Conservation (phyloP, 2,329 filamentous ascomycete species). For the Leptoxyphium fumago region DNA sequence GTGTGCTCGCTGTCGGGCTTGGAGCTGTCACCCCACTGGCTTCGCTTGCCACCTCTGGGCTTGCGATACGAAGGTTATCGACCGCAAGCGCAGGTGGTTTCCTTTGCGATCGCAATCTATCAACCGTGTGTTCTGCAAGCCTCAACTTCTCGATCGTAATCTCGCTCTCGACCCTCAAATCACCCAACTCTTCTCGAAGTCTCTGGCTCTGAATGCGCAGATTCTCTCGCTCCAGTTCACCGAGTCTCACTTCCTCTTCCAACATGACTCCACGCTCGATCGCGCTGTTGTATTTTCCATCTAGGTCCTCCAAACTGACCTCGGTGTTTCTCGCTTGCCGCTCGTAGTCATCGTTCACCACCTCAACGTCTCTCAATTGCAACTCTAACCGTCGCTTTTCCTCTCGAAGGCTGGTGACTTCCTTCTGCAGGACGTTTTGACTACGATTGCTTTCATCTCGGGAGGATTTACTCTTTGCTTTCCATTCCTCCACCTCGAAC, state of each 20-base stretch:
- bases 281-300: constrained; percentile 89
- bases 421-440: constrained; percentile 81
- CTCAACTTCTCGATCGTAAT: constrained; percentile 89
- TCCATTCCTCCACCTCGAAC: constrained; percentile 97
- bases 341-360: constrained; percentile 97
- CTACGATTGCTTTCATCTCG: constrained; percentile 75
- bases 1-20: constrained; percentile 79
- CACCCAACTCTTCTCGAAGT: constrained; percentile 76
- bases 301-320: constrained; percentile 88
- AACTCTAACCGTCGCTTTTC: constrained; percentile 67
- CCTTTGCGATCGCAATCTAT: constrained; percentile 32
- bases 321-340: constrained; percentile 89
- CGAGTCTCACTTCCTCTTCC: constrained; percentile 83
- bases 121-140: constrained; percentile 43
- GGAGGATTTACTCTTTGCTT: constrained; percentile 94
- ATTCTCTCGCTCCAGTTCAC: constrained; percentile 80
- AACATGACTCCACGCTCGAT: constrained; percentile 87
- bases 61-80: constrained; percentile 30
- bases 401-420: constrained; percentile 84
- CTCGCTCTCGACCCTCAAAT: constrained; percentile 88
- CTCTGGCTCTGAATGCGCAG: constrained; percentile 84
- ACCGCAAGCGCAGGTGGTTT: constrained; percentile 36
- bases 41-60: constrained; percentile 29
- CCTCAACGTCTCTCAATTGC: constrained; percentile 83
- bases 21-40: constrained; percentile 59